Base-by-base conservation (phyloP, 495 filamentous ascomycete genomes). In the Penicillium odoratum region DNA sequence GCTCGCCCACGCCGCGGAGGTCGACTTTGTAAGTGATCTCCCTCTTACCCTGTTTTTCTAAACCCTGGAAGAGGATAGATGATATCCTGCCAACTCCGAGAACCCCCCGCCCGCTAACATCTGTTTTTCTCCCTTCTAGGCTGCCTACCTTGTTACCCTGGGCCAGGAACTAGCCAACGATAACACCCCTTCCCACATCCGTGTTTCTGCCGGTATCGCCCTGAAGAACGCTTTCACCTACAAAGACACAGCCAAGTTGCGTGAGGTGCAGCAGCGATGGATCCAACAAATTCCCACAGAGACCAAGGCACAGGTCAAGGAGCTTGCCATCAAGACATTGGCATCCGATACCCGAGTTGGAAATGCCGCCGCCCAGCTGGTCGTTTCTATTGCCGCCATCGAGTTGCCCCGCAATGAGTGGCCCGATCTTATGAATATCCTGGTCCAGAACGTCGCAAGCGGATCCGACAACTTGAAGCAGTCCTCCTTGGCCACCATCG, bases 201-300 rank as follows among this genome's bases (percentile, higher is more conserved):
- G 94, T 81, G 86, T 87, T 53, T 93, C 94, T 55, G 94, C 94
- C 56, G 94, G 92, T 88, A 85, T 98, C 63, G 92, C 93, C 48
- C 76, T 98, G 66, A 98, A 98, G 79, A 98, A 98, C 79, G 85
- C 94, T 64, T 96, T 98, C 74, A 89, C 89, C 50, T 89, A 93
- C 58, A 90, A 93, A 77, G 95, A 98, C 73, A 86, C 85, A 67
- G 78, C 87, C 63, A 88, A 90, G 64, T 85, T 97, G 79, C 85
- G 86, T 55, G 88, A 93, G 66, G 81, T 97, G 62, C 94, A 98
- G 74, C 78, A 82, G 59, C 89, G 93, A 88, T 98, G 94, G 94
- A 78, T 91, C 38, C 81, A 86, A 58, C 86, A 89, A 73, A 87
- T 93, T 40, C 86, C 87, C 65, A 78, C 81, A 55, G 83, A 87